Evolutionary conservation across 1,284 basidiomycete species (phyloP).

Genomic region (Pseudozyma pruni): DNA sequence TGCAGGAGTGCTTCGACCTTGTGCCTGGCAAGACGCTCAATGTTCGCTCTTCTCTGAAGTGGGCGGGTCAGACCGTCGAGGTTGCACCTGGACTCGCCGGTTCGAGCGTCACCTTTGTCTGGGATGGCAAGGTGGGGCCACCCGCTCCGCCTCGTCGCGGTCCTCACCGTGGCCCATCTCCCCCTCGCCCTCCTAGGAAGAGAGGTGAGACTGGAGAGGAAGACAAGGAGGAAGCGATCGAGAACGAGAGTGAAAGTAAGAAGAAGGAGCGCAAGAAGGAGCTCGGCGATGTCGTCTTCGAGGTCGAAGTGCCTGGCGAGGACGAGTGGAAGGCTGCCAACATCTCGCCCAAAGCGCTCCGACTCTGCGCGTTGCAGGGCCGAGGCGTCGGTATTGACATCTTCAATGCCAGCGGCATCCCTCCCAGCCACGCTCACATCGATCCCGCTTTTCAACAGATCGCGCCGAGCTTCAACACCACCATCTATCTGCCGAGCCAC

Average conservation of each 20-base stretch:
- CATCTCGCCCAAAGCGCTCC: slow-evolving; percentile 14
- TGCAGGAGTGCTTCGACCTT: slow-evolving; percentile 23
- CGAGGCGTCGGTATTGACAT: slow-evolving; percentile 21
- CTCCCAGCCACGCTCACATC: slow-evolving; percentile 25
- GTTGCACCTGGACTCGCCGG: slow-evolving; percentile 32
- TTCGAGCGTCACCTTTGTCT: slow-evolving; percentile 34
- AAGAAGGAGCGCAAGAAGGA: slow-evolving; percentile 5
- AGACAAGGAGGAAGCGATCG: background rate
- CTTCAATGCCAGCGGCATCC: slow-evolving; percentile 33
- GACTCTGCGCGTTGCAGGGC: slow-evolving; percentile 19
- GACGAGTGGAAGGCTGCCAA: slow-evolving; percentile 13
- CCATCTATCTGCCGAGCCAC: slow-evolving; percentile 17
- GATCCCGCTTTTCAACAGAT: slow-evolving; percentile 17
- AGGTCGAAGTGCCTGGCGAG: slow-evolving; percentile 16
- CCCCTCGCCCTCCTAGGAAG: slow-evolving; percentile 3
- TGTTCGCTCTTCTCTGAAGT: slow-evolving; percentile 10
- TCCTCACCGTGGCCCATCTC: slow-evolving; percentile 11
- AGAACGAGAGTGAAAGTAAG: background rate
- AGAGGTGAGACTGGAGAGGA: background rate
- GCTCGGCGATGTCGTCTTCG: slow-evolving; percentile 13
- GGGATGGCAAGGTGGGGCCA: slow-evolving; percentile 29
- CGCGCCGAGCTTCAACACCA: slow-evolving; percentile 26
- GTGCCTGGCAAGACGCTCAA: slow-evolving; percentile 21
- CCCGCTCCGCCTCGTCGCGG: slow-evolving; percentile 16
- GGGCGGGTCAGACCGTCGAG: slow-evolving; percentile 22